A percentile compares a stretch with the other conserved stretches of the same genome.
Evolutionary conservation across 805 yeast genomes (phyloP).

Genomic region (Kodamaea kakaduensis): DNA sequence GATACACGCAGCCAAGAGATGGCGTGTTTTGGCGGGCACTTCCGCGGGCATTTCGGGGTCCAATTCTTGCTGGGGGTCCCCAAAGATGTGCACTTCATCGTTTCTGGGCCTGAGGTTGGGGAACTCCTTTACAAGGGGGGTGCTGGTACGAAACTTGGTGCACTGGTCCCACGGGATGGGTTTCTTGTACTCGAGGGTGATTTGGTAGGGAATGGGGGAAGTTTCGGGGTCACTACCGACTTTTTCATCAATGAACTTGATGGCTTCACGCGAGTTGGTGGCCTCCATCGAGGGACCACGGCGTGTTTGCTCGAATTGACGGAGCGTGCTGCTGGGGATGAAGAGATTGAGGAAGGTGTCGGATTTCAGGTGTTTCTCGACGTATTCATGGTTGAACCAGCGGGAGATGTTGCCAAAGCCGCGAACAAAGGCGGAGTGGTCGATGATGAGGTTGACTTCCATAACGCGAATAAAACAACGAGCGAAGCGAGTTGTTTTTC

Average conservation of each 20-base stretch:
- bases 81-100: slow-evolving; percentile 23
- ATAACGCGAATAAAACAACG: no score
- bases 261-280: slow-evolving; percentile 62
- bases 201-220: neutral
- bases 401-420: slow-evolving; percentile 65
- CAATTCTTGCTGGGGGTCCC: slow-evolving; percentile 29
- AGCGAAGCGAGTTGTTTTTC: neutral
- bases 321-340: slow-evolving; percentile 47
- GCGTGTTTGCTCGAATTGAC: slow-evolving; percentile 20
- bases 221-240: slow-evolving; percentile 20
- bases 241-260: slow-evolving; percentile 52
- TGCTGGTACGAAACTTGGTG: slow-evolving; percentile 38
- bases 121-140: slow-evolving; percentile 49
- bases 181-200: slow-evolving; percentile 25
- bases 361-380: slow-evolving; percentile 22
- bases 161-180: slow-evolving; percentile 53
- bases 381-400: slow-evolving; percentile 48
- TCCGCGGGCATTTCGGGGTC: slow-evolving; percentile 31
- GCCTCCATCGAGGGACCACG: slow-evolving; percentile 54
- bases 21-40: slow-evolving; percentile 52
- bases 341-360: slow-evolving; percentile 32
- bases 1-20: slow-evolving; percentile 54
- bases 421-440: slow-evolving; percentile 63
- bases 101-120: slow-evolving; percentile 41
- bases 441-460: slow-evolving; percentile 47